Evolutionary conservation across 768 basidiomycete species (phyloP).

Genomic region (Megacollybia marginata): DNA sequence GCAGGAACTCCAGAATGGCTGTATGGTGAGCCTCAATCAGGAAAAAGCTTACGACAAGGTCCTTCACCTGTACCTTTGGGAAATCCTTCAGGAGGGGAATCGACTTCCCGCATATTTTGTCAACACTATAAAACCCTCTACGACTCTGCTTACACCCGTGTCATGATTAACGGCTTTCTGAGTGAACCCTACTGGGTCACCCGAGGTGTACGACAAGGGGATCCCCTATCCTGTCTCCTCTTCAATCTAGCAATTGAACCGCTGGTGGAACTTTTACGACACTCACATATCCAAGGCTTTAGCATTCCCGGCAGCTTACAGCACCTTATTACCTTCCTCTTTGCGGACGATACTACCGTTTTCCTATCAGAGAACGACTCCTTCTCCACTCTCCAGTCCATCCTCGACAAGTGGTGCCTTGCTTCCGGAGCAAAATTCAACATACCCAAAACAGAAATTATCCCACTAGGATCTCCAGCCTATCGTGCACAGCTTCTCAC

Average conservation of each 20-base stretch:
- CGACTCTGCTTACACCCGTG: slow-evolving; percentile 5
- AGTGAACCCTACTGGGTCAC: slow-evolving; percentile 8
- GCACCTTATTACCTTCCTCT: slow-evolving; percentile 5
- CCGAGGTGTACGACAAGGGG: slow-evolving; percentile 17
- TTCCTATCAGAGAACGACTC: not conserved
- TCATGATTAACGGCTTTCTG: slow-evolving; percentile 10
- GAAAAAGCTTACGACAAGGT: slow-evolving; percentile 15
- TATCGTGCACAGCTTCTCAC: not conserved
- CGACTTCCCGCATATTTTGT: slow-evolving; percentile 12
- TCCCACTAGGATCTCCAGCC: slow-evolving; percentile 13
- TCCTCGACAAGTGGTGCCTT: not conserved
- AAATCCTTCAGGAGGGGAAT: not conserved
- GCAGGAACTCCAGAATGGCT: not conserved
- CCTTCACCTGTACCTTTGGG: slow-evolving; percentile 7
- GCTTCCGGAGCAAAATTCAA: too few relatives aligned
- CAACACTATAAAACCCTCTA: slow-evolving; percentile 7
- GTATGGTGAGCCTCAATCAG: too few relatives aligned
- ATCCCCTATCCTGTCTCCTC: slow-evolving; percentile 23
- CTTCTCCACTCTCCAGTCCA: slow-evolving; percentile 3
- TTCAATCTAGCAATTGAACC: slow-evolving; percentile 26
- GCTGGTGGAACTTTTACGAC: slow-evolving; percentile 12
- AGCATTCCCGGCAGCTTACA: slow-evolving; percentile 3
- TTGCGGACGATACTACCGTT: too few relatives aligned
- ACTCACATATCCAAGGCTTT: slow-evolving; percentile 10
- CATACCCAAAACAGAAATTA: slow-evolving; percentile 12